These are phyloP conservation scores for Myochromella boudieri DNA, from an alignment of 768 basidiomycete species.

Conservation along the genomic window DNA sequence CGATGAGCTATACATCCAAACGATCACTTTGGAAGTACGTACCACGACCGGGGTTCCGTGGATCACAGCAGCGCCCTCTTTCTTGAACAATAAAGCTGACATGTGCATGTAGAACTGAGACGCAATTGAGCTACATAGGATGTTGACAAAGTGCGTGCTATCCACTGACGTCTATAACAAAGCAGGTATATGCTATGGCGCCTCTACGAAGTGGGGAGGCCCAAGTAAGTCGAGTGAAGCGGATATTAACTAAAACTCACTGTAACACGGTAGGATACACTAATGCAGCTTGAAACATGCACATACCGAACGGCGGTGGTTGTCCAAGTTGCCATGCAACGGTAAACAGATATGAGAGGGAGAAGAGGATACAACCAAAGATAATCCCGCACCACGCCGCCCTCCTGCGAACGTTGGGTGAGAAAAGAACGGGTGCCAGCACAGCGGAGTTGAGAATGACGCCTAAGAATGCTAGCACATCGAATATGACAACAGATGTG, in stretches of 20 bases:
- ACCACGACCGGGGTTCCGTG: neutral
- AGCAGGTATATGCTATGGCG: neutral
- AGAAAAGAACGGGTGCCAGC: neutral
- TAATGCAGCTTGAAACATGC: neutral
- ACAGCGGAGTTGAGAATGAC: neutral
- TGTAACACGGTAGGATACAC: constrained; percentile 1
- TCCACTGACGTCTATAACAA: constrained; percentile 1
- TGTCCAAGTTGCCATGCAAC: neutral
- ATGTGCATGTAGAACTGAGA: neutral
- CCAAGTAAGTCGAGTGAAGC: neutral
- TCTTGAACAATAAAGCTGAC: neutral
- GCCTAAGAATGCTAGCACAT: neutral
- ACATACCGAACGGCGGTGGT: neutral
- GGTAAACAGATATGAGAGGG: neutral
- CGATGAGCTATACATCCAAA: neutral
- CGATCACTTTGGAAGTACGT: neutral
- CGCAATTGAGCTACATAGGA: neutral
- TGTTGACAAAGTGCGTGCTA: neutral
- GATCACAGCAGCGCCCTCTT: neutral
- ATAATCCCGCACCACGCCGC: neutral
- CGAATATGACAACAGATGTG: neutral
- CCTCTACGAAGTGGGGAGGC: neutral
- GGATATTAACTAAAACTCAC: neutral
- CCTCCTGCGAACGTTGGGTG: neutral
- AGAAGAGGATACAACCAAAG: neutral